Evolutionary conservation across 768 basidiomycete species (phyloP).

Genomic region (Podaxis sp.): DNA sequence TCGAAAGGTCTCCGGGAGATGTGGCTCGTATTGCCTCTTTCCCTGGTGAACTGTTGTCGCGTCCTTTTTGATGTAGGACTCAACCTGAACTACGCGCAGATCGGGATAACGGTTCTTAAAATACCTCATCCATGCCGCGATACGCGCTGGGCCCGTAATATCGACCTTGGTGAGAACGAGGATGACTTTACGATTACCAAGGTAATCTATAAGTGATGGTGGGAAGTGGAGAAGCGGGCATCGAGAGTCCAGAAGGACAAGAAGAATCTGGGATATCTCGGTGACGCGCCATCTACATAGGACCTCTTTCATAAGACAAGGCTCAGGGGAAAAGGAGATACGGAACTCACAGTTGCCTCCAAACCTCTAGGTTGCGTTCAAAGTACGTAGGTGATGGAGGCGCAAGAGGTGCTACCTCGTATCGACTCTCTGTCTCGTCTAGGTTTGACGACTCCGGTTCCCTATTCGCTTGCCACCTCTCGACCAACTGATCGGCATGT

Average conservation of each 20-base stretch:
- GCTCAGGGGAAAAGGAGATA: neutral
- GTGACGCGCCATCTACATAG: constrained; percentile 82
- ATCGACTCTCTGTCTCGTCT: constrained; percentile 14
- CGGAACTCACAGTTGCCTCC: constrained; percentile 80
- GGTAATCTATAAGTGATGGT: constrained; percentile 67
- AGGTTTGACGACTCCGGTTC: constrained; percentile 11
- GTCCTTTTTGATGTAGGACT: constrained; percentile 64
- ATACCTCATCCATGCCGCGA: constrained; percentile 63
- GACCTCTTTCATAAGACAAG: constrained; percentile 14
- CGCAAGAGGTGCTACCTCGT: constrained; percentile 28
- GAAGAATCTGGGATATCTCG: constrained; percentile 86
- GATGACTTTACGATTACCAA: constrained; percentile 54
- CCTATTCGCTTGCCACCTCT: constrained; percentile 43
- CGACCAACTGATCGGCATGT: constrained; percentile 56
- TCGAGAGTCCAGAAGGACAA: constrained; percentile 86
- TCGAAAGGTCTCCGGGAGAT: constrained; percentile 66
- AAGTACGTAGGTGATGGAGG: constrained; percentile 74
- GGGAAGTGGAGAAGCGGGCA: constrained; percentile 89
- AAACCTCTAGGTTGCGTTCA: constrained; percentile 91
- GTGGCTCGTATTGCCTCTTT: constrained; percentile 52
- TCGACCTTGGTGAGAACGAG: constrained; percentile 89
- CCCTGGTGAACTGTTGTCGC: constrained; percentile 42
- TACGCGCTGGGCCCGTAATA: constrained; percentile 67
- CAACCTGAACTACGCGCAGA: constrained; percentile 67
- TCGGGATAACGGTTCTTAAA: constrained; percentile 53